Base-by-base conservation (phyloP, 2,329 filamentous ascomycete species). In the Botrytis aclada region DNA sequence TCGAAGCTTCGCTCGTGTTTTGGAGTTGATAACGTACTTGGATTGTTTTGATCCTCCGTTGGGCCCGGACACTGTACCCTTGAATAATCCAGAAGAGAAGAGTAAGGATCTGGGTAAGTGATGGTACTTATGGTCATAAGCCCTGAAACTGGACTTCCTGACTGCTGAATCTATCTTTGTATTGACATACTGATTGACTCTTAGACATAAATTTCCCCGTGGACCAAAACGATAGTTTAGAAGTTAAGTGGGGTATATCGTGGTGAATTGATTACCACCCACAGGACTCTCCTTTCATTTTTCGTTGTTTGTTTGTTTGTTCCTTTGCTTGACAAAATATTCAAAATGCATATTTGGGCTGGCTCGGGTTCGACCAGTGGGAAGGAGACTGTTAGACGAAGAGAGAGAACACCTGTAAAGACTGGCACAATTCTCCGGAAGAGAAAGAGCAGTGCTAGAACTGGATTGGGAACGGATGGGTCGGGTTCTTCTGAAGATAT, bases 271-370 rank as follows among this genome's bases (percentile, higher is more conserved):
- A 29, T 34, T 34, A 47, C 29, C 18, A 47, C 32, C 18, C 32
- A n/a, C 25, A 41, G 10, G 6, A 32, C 2, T 20, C 22, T 10
- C 4, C 5, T 41, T 29, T 56, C 34, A 12, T 51, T 54, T 41
- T 61, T 54, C 51, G 14, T 54, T 54, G 25, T 3, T 54, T 29
- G 51, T 8, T 54, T 32, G 51, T 18, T 54, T 54, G 25, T 3
- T 54, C 18, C 25, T 8, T 54, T 32, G 51, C 18, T 32, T 32
- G 51, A 1, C 22, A 51, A 4, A 37, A n/a, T 6, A 56, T 25
- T 67, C 34, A 41, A 67, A 22, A 56, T 67, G 65, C 65, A 67
- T 14, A 56, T 67, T n/a, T 67, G 65, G 65, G 65, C 65, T 41
- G 65, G 65, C 10, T 67, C 65, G 14, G 65, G 65, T 41, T 56